These are phyloP conservation scores for Xylaria polymorpha DNA, from an alignment of 2,329 filamentous ascomycete species.

Conservation along the genomic window DNA sequence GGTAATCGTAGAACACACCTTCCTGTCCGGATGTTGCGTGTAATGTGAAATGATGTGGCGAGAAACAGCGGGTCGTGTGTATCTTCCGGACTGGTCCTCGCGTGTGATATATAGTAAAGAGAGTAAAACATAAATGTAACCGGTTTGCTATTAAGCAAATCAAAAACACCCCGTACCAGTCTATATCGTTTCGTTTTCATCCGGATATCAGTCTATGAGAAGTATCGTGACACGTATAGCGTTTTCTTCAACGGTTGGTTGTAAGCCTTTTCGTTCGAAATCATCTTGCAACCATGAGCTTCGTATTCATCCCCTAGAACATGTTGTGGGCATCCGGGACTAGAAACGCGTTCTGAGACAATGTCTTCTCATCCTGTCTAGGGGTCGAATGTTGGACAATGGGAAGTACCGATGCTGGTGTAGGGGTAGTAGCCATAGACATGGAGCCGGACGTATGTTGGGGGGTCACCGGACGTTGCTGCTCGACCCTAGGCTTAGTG, in stretches of 20 bases:
- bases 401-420: conserved; percentile 48
- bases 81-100: conserved; percentile 12
- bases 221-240: conserved; percentile 46
- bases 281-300: conserved; percentile 12
- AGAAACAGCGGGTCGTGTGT: conserved; percentile 6
- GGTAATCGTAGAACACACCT: conserved; percentile 6
- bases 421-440: conserved; percentile 56
- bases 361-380: conserved; percentile 45
- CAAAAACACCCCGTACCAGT: conserved; percentile 41
- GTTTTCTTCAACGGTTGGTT: conserved; percentile 40
- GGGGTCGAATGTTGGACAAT: conserved; percentile 45
- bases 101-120: conserved; percentile 35
- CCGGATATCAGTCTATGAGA: conserved; percentile 43
- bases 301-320: conserved; percentile 53
- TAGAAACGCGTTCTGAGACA: conserved; percentile 50
- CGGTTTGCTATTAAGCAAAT: conserved; percentile 32
- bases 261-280: conserved; percentile 8
- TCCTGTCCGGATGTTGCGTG: not conserved
- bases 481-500: conserved; percentile 61
- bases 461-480: conserved; percentile 56
- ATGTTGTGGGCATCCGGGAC: conserved; percentile 58
- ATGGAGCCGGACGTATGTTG: conserved; percentile 55
- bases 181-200: conserved; percentile 47
- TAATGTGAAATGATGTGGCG: not conserved
- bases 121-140: conserved; percentile 35